A percentile compares a stretch with the other conserved stretches of the same genome.
phyloP scores from a whole-genome alignment of 2,329 filamentous ascomycete species.

The Hymenotorrendiella dingleyae region DNA sequence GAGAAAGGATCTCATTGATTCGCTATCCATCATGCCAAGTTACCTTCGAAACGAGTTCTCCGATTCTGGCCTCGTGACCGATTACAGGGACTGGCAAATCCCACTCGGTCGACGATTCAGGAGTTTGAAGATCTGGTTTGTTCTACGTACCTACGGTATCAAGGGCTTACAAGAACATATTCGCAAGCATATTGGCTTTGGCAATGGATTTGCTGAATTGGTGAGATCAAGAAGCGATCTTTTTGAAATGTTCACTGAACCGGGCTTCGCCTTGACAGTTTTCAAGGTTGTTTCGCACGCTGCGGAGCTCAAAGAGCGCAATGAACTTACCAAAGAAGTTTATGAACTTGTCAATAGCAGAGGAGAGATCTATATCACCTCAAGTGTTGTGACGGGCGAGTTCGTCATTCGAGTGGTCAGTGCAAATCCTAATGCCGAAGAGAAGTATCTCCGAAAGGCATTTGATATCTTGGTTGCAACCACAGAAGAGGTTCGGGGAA shows the following conservation, averaged over 20 bases:
- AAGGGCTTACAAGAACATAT: constrained; percentile 70
- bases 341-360: constrained; percentile 68
- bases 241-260: constrained; percentile 69
- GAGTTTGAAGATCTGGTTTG: constrained; percentile 91
- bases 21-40: constrained; percentile 70
- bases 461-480: constrained; percentile 64
- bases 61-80: constrained; percentile 78
- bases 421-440: constrained; percentile 62
- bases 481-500: constrained; percentile 26
- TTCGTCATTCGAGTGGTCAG: constrained; percentile 81
- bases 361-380: constrained; percentile 79
- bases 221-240: constrained; percentile 57
- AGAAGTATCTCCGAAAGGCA: constrained; percentile 64
- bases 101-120: constrained; percentile 85
- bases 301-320: constrained; percentile 45
- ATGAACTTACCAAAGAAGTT: constrained; percentile 65
- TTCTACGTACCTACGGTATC: constrained; percentile 76
- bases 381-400: constrained; percentile 63
- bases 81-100: constrained; percentile 97
- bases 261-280: constrained; percentile 74
- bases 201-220: constrained; percentile 62
- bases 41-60: constrained; percentile 80
- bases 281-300: constrained; percentile 53
- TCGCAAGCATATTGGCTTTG: constrained; percentile 59
- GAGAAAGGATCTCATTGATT: constrained; percentile 69